Percentiles rank a stretch among this genome's conserved stretches.
Evolutionary conservation across 495 filamentous ascomycete genomes (phyloP).

Genomic region (Tuber brumale): DNA sequence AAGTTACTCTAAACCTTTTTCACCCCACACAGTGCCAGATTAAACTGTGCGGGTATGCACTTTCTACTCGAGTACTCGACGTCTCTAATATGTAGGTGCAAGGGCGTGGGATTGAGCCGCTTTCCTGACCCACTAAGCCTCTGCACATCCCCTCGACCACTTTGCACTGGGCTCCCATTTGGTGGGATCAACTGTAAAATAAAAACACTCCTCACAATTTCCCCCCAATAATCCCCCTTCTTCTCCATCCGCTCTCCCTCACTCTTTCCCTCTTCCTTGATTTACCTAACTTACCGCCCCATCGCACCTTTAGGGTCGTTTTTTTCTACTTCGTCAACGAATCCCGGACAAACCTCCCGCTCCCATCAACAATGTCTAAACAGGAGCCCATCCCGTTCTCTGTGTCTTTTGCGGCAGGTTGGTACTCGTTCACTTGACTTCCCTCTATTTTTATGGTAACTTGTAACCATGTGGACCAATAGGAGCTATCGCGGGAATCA

Average conservation of each 20-base stretch:
- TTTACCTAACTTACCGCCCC: neutral
- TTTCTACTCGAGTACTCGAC: neutral
- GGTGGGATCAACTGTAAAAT: neutral
- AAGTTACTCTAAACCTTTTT: neutral
- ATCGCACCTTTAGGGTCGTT: neutral
- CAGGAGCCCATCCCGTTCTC: constrained; percentile 39
- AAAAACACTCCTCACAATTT: neutral
- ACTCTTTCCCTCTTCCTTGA: neutral
- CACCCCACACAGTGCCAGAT: neutral
- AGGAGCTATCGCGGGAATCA: constrained; percentile 84
- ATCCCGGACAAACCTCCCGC: neutral
- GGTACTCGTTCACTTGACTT: constrained; percentile 18
- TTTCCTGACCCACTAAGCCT: neutral
- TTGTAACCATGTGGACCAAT: constrained; percentile 19
- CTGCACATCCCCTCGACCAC: neutral
- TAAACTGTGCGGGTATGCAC: neutral
- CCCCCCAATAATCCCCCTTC: neutral
- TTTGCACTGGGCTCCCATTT: neutral
- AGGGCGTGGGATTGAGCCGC: neutral
- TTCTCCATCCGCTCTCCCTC: neutral
- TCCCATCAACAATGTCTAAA: constrained; percentile 33
- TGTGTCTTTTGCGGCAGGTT: constrained; percentile 41
- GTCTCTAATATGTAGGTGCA: neutral
- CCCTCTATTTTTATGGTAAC: constrained; percentile 13
- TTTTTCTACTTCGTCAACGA: neutral